These are phyloP conservation scores for Globisporangium paddicum DNA, from an alignment of 352 stramenopile species.

Conservation along the genomic window DNA sequence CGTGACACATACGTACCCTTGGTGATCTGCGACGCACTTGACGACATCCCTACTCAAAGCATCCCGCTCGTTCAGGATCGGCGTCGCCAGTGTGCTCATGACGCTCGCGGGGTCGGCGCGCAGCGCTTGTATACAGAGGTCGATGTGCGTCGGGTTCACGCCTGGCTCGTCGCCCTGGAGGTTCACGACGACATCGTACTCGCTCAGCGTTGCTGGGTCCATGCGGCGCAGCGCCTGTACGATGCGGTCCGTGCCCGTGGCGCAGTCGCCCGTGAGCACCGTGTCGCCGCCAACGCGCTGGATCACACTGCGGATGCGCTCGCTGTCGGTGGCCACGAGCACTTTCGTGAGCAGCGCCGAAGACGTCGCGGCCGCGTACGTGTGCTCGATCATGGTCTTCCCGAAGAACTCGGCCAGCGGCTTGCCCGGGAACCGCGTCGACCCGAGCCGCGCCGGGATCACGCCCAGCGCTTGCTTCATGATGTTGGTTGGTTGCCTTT, in stretches of 20 bases:
- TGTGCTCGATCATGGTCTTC: constrained; percentile 84
- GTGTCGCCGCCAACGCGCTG: constrained; percentile 33
- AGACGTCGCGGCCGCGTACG: constrained; percentile 47
- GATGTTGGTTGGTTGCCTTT: neutral
- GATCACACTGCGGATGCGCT: constrained; percentile 46
- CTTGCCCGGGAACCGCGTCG: constrained; percentile 75
- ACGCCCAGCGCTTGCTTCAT: constrained; percentile 67
- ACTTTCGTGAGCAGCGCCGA: constrained; percentile 60
- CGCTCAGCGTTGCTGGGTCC: constrained; percentile 28
- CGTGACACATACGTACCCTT: constrained; percentile 30
- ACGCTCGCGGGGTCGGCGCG: constrained; percentile 39
- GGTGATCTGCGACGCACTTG: constrained; percentile 64
- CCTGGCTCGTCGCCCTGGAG: constrained; percentile 82
- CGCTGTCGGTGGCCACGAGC: constrained; percentile 78
- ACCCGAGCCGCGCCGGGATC: constrained; percentile 71
- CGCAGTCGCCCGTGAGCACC: constrained; percentile 62
- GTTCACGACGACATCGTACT: constrained; percentile 80
- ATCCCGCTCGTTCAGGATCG: constrained; percentile 50
- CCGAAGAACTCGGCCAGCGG: constrained; percentile 75
- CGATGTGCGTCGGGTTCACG: constrained; percentile 75
- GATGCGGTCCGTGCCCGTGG: constrained; percentile 73
- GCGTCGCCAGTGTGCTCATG: constrained; percentile 77
- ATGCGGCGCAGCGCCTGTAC: constrained; percentile 53
- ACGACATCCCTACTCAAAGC: constrained; percentile 62
- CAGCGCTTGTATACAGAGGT: constrained; percentile 58